Conservation (phyloP, 2,329 filamentous ascomycete species). For the Trichophyton schoenleinii region DNA sequence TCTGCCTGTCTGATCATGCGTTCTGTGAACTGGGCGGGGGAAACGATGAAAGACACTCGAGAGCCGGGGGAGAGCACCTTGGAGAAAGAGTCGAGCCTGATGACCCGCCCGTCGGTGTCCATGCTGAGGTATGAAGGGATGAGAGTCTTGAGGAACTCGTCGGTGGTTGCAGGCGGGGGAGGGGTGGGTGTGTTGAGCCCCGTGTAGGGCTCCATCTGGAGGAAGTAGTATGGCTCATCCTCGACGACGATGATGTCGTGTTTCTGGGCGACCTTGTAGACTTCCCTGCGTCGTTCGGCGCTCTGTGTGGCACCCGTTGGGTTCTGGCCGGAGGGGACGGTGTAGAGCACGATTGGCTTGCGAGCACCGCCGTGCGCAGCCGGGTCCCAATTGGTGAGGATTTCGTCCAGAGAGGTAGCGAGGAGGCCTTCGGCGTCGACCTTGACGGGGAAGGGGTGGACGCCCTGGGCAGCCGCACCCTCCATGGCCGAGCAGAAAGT, state of each 20-base stretch:
- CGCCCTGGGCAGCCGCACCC: conserved; percentile 50
- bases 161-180: conserved; percentile 48
- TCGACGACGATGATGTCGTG: conserved; percentile 81
- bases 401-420: conserved; percentile 47
- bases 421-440: conserved; percentile 57
- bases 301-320: conserved; percentile 78
- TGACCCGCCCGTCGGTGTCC: conserved; percentile 74
- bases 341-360: conserved; percentile 59
- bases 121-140: conserved; percentile 66
- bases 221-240: conserved; percentile 89
- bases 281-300: conserved; percentile 50
- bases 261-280: conserved; percentile 68
- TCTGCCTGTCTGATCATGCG: conserved; percentile 73
- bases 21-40: conserved; percentile 70
- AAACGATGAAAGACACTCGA: conserved; percentile 79
- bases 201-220: conserved; percentile 67
- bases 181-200: conserved; percentile 39
- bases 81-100: conserved; percentile 86
- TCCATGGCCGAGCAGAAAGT: conserved; percentile 71
- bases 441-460: conserved; percentile 47
- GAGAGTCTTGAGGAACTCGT: conserved; percentile 61
- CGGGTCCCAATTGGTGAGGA: conserved; percentile 54
- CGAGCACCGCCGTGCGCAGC: conserved; percentile 39
- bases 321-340: conserved; percentile 73
- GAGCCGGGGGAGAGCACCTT: conserved; percentile 79